Conservation (phyloP, 2,329 filamentous ascomycete species). For the Xylariaceae sp. region DNA sequence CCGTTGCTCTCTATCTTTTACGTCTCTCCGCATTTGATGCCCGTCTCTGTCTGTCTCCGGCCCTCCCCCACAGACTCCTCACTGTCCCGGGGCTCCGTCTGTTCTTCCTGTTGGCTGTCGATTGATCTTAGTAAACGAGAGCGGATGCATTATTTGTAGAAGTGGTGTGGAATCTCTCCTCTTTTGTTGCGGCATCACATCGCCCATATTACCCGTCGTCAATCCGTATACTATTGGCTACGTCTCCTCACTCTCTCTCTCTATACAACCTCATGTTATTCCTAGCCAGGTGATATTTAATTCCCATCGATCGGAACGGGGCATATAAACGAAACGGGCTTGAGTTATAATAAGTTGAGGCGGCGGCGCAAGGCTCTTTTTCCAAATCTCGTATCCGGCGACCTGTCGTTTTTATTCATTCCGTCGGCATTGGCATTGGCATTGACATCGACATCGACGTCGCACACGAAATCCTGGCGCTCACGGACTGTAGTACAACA, state of each 20-base stretch:
- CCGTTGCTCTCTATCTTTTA: not conserved
- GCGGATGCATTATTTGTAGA: constrained; percentile 22
- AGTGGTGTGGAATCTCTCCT: constrained; percentile 10
- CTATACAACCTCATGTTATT: constrained; percentile 15
- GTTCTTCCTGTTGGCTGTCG: constrained; percentile 10
- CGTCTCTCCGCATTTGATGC: not conserved
- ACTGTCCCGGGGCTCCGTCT: constrained; percentile 18
- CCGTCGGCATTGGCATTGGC: not conserved
- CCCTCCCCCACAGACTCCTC: constrained; percentile 9
- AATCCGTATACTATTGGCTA: constrained; percentile 12
- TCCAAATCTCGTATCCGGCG: too few relatives aligned
- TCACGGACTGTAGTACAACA: too few relatives aligned
- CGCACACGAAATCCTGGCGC: too few relatives aligned
- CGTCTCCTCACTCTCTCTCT: constrained; percentile 14
- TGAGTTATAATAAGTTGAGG: too few relatives aligned
- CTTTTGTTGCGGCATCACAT: constrained; percentile 18
- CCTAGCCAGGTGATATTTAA: not conserved
- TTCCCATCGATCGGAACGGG: constrained; percentile 17
- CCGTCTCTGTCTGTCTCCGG: not conserved
- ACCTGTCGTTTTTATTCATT: too few relatives aligned
- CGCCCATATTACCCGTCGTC: constrained; percentile 17
- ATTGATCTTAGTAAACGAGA: constrained; percentile 4
- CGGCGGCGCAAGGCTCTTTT: not conserved
- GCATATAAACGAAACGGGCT: too few relatives aligned
- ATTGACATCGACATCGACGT: not conserved